Evolutionary conservation across 2,329 filamentous ascomycete species (phyloP).

Genomic region (Pseudohalonectria lignicola): DNA sequence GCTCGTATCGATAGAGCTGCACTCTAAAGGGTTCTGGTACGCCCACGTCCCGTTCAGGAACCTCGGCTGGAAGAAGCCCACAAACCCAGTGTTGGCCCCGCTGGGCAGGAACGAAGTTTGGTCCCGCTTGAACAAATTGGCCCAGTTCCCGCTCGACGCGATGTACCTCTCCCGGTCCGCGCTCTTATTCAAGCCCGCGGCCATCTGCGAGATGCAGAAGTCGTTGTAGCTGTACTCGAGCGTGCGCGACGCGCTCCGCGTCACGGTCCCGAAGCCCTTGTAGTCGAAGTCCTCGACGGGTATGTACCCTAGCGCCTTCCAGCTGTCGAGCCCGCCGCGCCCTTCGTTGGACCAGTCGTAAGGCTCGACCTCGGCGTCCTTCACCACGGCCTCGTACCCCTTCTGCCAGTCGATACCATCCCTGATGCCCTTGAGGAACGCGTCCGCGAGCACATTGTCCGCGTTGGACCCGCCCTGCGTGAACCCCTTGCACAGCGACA

Average conservation of each 20-base stretch:
- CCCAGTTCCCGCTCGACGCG: constrained; percentile 52
- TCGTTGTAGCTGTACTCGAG: constrained; percentile 74
- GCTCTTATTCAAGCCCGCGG: constrained; percentile 35
- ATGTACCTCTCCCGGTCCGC: constrained; percentile 49
- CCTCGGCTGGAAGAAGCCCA: constrained; percentile 60
- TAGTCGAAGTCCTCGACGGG: constrained; percentile 58
- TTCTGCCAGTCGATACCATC: constrained; percentile 53
- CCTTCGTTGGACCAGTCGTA: constrained; percentile 60
- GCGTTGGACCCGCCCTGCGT: constrained; percentile 69
- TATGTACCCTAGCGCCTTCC: constrained; percentile 63
- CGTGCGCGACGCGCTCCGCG: constrained; percentile 59
- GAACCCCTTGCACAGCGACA: constrained; percentile 64
- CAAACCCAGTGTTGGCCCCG: constrained; percentile 51
- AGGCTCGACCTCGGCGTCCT: constrained; percentile 62
- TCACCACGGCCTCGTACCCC: constrained; percentile 60
- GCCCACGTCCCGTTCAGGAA: constrained; percentile 59
- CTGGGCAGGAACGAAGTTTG: constrained; percentile 42
- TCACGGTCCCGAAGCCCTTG: constrained; percentile 57
- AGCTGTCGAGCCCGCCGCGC: constrained; percentile 58
- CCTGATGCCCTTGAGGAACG: constrained; percentile 53
- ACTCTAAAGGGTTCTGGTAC: constrained; percentile 56
- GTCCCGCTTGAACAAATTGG: constrained; percentile 51
- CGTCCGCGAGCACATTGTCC: constrained; percentile 57
- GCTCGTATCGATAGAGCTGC: constrained; percentile 39
- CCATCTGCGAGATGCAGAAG: constrained; percentile 56